Evolutionary conservation across 2,329 filamentous ascomycete genomes (phyloP).

Genomic region (Cladophialophora yegresii): DNA sequence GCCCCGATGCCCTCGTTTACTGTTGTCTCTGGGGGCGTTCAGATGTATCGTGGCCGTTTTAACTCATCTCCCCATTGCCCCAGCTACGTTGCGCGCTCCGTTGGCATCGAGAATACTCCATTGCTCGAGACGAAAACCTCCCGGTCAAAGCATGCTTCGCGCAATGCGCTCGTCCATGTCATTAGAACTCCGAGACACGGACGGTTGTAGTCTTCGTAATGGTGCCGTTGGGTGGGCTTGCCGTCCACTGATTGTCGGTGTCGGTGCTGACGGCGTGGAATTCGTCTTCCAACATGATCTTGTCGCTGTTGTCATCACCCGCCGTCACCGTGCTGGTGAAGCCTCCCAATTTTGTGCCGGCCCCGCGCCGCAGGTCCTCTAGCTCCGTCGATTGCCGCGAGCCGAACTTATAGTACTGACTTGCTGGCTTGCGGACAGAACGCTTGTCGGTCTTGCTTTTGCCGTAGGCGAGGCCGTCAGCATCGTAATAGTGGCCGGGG

Average conservation of each 20-base stretch:
- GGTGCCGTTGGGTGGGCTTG: not conserved
- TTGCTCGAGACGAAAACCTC: not conserved
- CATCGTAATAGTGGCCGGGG: conserved; percentile 22
- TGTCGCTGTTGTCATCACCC: conserved; percentile 30
- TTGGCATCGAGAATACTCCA: not conserved
- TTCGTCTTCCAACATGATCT: conserved; percentile 29
- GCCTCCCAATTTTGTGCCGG: conserved; percentile 12
- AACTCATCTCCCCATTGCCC: not conserved
- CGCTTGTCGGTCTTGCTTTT: conserved; percentile 18
- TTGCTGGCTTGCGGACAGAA: conserved; percentile 15
- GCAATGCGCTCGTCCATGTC: not conserved
- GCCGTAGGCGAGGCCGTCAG: conserved; percentile 27
- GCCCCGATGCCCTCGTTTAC: not conserved
- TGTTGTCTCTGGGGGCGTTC: not conserved
- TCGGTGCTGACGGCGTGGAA: conserved; percentile 8
- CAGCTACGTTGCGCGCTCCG: not conserved
- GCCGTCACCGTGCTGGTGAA: conserved; percentile 28
- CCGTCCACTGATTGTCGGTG: conserved; percentile 6
- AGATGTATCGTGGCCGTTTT: not conserved
- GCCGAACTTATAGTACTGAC: conserved; percentile 27
- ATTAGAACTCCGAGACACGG: conserved; percentile 21
- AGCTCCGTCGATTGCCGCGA: conserved; percentile 27
- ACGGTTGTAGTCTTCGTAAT: conserved; percentile 33
- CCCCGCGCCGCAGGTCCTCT: conserved; percentile 15
- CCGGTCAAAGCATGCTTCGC: not conserved